Evolutionary conservation across 2,329 filamentous ascomycete genomes (phyloP).

Genomic region (Monosporascus sp.): DNA sequence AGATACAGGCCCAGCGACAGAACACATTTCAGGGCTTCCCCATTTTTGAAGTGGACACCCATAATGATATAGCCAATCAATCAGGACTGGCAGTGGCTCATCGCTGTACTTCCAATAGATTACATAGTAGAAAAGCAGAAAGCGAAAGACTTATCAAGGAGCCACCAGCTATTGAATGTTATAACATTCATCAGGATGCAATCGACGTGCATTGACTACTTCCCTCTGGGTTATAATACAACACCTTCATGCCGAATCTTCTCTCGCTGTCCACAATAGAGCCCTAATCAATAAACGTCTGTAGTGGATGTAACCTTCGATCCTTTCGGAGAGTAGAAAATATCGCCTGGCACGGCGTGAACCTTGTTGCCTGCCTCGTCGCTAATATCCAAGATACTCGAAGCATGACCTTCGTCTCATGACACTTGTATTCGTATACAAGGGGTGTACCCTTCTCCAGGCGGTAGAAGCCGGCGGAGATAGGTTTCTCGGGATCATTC

Average conservation of each 20-base stretch:
- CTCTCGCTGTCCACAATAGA: constrained; percentile 43
- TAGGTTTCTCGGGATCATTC: constrained; percentile 50
- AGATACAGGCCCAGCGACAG: background rate
- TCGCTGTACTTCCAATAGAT: no score
- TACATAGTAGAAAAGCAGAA: no score
- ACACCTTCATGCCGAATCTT: constrained; percentile 10
- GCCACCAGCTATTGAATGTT: background rate
- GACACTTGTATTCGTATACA: constrained; percentile 59
- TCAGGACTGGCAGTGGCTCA: no score
- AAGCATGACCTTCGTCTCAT: constrained; percentile 59
- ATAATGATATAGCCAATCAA: no score
- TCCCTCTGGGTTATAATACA: background rate
- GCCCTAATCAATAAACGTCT: constrained; percentile 54
- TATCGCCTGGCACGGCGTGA: constrained; percentile 55
- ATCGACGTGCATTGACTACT: background rate
- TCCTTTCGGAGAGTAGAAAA: constrained; percentile 65
- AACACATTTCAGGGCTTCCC: background rate
- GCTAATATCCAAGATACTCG: constrained; percentile 59
- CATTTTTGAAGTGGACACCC: no score
- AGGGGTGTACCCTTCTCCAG: constrained; percentile 63
- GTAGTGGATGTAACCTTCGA: constrained; percentile 57
- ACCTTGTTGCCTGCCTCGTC: constrained; percentile 58
- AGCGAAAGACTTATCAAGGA: no score
- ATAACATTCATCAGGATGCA: background rate
- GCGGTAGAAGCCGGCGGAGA: constrained; percentile 60